Percentiles rank a stretch among this genome's conserved stretches.
These are phyloP conservation scores for Hibiscus trionum DNA, from an alignment of 345 rosid genomes.

Conservation along the genomic window DNA sequence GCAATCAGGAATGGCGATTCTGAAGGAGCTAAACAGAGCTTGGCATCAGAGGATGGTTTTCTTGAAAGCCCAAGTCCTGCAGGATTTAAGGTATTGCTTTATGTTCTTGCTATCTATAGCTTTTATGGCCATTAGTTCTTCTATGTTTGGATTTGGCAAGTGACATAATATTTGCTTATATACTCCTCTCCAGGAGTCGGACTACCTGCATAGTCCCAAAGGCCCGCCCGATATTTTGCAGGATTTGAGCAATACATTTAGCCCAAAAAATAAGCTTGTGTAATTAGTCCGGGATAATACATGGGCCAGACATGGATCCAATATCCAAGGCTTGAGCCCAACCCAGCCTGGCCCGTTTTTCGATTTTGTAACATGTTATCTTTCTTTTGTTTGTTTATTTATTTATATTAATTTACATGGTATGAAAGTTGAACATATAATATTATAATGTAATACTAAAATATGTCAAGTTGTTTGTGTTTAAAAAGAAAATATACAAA, in stretches of 20 bases:
- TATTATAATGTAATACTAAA: too few species aligned
- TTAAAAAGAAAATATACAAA: background rate
- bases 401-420: too few species aligned
- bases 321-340: too few species aligned
- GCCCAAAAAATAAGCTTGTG: background rate
- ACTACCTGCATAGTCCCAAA: background rate
- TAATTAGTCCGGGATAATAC: background rate
- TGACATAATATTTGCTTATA: background rate
- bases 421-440: too few species aligned
- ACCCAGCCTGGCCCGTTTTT: background rate
- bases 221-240: background rate
- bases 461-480: background rate
- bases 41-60: slow-evolving; percentile 90
- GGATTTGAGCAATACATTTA: background rate
- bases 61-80: slow-evolving; percentile 76
- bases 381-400: background rate
- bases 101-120: background rate
- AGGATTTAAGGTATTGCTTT: slow-evolving; percentile 76
- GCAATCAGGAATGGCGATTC: slow-evolving; percentile 88
- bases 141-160: background rate
- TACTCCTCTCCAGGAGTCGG: background rate
- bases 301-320: background rate
- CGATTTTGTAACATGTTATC: background rate
- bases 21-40: slow-evolving; percentile 85
- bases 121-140: background rate